phyloP scores from a whole-genome alignment of 192 early-diverging fungal species.

The Backusella tuberculispora region DNA sequence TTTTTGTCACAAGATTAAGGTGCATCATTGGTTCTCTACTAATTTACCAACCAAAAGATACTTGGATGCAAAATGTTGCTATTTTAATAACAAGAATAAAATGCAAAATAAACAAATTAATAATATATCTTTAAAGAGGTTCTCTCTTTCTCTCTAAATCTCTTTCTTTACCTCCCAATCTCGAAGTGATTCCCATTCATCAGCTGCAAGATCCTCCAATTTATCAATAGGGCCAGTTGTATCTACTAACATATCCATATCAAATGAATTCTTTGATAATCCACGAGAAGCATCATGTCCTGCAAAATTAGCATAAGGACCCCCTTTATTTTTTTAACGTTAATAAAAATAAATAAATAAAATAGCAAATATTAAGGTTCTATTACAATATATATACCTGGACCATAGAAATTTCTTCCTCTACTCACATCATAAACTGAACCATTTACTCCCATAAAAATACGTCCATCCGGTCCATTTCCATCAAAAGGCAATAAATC shows the following conservation, averaged over 20 bases:
- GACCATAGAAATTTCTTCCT: conserved; percentile 89
- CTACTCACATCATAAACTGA: conserved; percentile 88
- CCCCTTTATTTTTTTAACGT: conserved; percentile 58
- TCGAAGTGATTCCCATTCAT: conserved; percentile 73
- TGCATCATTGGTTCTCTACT: conserved; percentile 51
- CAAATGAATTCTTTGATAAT: conserved; percentile 87
- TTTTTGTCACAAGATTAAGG: conserved; percentile 6
- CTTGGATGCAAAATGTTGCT: conserved; percentile 75
- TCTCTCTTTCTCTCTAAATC: no score
- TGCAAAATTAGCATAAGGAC: conserved; percentile 96
- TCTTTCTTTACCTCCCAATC: conserved; percentile 66
- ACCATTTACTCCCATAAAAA: conserved; percentile 85
- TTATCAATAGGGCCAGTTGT: conserved; percentile 76
- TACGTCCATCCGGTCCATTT: conserved; percentile 55
- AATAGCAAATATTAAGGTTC: no score
- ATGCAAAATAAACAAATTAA: no score
- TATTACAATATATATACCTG: conserved; percentile 70
- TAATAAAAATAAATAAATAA: no score
- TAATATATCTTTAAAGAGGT: no score
- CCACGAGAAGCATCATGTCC: conserved; percentile 96
- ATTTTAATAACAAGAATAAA: neutral
- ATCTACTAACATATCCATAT: conserved; percentile 69
- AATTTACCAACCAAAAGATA: conserved; percentile 75
- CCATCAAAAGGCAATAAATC: conserved; percentile 80
- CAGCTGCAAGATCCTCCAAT: conserved; percentile 72